Percentiles rank a stretch among this genome's conserved stretches.
phyloP scores from a whole-genome alignment of 495 filamentous ascomycete species.

The Umbilicaria muhlenbergii region DNA sequence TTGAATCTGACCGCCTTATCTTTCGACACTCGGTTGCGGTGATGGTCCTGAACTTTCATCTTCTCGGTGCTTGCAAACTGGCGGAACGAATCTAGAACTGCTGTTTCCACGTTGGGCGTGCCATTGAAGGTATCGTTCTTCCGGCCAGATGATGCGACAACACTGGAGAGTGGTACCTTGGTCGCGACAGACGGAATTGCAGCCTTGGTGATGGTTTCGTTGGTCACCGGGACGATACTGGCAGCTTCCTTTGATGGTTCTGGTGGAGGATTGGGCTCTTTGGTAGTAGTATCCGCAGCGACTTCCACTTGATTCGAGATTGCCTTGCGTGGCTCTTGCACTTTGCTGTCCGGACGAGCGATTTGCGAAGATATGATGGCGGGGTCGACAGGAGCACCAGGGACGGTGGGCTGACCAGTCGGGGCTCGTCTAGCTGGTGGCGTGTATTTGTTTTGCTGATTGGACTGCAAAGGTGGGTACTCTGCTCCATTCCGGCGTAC shows the following conservation, averaged over 20 bases:
- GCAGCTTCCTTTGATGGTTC: constrained; percentile 12
- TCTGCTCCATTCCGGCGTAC: constrained; percentile 57
- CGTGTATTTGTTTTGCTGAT: constrained; percentile 65
- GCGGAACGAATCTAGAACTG: constrained; percentile 67
- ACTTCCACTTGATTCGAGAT: not conserved
- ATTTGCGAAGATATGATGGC: constrained; percentile 69
- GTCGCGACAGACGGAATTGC: constrained; percentile 18
- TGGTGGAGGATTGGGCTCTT: constrained; percentile 3
- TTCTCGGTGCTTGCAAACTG: constrained; percentile 69
- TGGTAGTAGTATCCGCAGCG: too few relatives aligned
- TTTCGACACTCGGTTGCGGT: constrained; percentile 45
- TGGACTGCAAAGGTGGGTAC: constrained; percentile 50
- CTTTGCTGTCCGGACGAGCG: constrained; percentile 32
- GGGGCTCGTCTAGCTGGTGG: constrained; percentile 75
- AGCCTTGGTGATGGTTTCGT: constrained; percentile 19
- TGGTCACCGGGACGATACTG: constrained; percentile 13
- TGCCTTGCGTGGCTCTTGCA: constrained; percentile 7
- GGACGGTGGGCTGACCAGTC: constrained; percentile 52
- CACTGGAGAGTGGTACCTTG: not conserved
- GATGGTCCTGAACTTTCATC: constrained; percentile 51
- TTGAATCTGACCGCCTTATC: constrained; percentile 83
- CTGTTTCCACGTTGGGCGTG: constrained; percentile 60
- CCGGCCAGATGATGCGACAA: too few relatives aligned
- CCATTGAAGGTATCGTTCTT: constrained; percentile 37
- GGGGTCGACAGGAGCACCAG: constrained; percentile 60